phyloP scores from a whole-genome alignment of 352 stramenopile species.

The Globisporangium spiculum region DNA sequence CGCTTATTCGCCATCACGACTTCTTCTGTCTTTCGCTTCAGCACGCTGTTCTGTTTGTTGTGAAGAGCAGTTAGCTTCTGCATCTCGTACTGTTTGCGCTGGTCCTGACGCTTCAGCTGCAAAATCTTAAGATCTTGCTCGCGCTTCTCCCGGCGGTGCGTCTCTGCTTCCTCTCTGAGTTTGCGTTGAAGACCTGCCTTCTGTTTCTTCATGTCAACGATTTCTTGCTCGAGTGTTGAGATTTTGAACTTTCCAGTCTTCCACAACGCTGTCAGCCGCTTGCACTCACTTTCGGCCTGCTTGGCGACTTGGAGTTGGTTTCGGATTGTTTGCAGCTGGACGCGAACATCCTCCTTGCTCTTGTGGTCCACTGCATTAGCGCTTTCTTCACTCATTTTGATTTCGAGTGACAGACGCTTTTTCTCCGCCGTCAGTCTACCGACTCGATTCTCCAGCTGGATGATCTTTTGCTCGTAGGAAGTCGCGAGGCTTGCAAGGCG shows the following conservation, averaged over 20 bases:
- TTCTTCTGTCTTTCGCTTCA: conserved; percentile 69
- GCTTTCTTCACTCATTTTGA: conserved; percentile 9
- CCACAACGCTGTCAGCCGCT: conserved; percentile 27
- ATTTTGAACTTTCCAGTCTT: conserved; percentile 47
- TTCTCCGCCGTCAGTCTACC: conserved; percentile 28
- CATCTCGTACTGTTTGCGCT: conserved; percentile 51
- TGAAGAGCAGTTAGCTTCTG: conserved; percentile 43
- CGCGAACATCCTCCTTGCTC: conserved; percentile 15
- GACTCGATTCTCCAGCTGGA: conserved; percentile 30
- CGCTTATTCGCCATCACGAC: conserved; percentile 41
- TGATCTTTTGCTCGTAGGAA: conserved; percentile 44
- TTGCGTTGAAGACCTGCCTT: conserved; percentile 38
- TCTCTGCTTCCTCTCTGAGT: conserved; percentile 34
- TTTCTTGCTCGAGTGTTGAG: conserved; percentile 41
- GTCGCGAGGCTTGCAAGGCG: conserved; percentile 31
- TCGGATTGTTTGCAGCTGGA: conserved; percentile 26
- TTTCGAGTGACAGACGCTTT: conserved; percentile 22
- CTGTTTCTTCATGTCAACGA: conserved; percentile 48
- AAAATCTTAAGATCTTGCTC: conserved; percentile 45
- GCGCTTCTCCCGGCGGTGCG: conserved; percentile 41
- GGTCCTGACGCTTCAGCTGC: conserved; percentile 55
- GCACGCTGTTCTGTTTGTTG: conserved; percentile 39
- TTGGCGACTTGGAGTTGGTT: conserved; percentile 33
- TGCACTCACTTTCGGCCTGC: conserved; percentile 38
- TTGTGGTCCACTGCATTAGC: not conserved